Base-by-base conservation (phyloP, 2,329 filamentous ascomycete species). In the Meredithiella fracta region DNA sequence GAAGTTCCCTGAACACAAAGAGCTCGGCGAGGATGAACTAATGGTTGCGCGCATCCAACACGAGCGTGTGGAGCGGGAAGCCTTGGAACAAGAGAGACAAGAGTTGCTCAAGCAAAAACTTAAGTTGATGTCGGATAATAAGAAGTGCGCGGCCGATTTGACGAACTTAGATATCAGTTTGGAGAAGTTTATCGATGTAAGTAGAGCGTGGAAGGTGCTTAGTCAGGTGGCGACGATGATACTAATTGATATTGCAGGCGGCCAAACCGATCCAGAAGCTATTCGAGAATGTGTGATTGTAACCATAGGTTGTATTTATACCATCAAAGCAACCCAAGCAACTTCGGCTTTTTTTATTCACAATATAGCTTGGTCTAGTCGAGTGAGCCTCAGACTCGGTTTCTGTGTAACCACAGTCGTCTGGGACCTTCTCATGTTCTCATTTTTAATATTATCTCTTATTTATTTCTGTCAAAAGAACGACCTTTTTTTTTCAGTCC, bases 1-100 rank as follows among this genome's bases (percentile, higher is more conserved):
- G 0, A 69, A 82, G 31, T 82, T 88, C 60, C 88, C 90, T 1
- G 83, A 95, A 58, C 80, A 87, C 73, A n/a, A 73, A 81, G 25
- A 81, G 23, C 75, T 77, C 9, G 80, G 83, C 63, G 85, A 94
- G 63, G 85, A 90, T 65, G 78, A 86, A 11, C 71, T 97, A 56
- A 97, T 94, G 81, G 80, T 89, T 54, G 86, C 86, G 47, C 82
- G 91, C 25, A 95, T 98, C 65, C 84, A 92, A 61, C 86, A 97
- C 66, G 92, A 98, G 71, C 80, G 88, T 62, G 77, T 78, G 11
- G 88, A 94, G 65, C 82, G 92, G 38, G 83, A 94, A 68, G 80
- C 82, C 44, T 72, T 97, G 29, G 92, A 98, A 68, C 84, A 88
- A 67, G 82, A 89, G 63, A 77, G 90, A 53, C 83, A 89, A 66